Evolutionary conservation across 2,329 filamentous ascomycete species (phyloP), one percentile per base, ranked within the genome.

Genomic region (Aspergillus awamori): DNA sequence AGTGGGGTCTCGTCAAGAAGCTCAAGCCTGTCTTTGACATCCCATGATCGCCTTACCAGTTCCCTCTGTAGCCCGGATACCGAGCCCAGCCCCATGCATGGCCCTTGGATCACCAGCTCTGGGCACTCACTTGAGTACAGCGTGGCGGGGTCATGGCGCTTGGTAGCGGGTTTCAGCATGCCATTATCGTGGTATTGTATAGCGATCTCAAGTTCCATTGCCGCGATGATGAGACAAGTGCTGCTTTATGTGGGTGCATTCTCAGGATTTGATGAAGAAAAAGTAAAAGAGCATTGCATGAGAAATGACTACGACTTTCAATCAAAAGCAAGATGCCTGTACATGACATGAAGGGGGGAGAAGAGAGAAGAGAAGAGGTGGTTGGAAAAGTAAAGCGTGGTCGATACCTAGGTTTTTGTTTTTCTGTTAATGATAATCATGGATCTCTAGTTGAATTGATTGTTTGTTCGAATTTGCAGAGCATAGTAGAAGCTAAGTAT

Each of bases 11-110:
- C 66, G 92, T 99, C 74, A 91, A 94, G 79, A 96, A 97, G 85
- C 82, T 99, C 74, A 99, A 99, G 87, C 88, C 91, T 43, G 75
- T 96, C 68, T 97, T 98, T 75, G 95, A 98, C 79, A 90, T 97
- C 77, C 83, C 84, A 70, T 93, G 85, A 81, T 61, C 55, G 54
- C 13, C 41, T 38, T 20, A 47, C 26, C 49, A 38, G 28, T 54
- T 53, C 22, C 51, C 13, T 48, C 26, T 33, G 45, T 33, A 36
- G 28, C 22, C 49, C 30, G 24, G 53, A 43, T 24, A 13, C 52
- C 41, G 11, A 45, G 13, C 33, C 41, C 20, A 45, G 20, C 10
- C 22, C 41, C 13, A 36, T 11, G 33, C 11, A 36, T 36, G 30
- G 5, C 33, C 11, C 11, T 13, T 36, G 2, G 17, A 20, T 22